Base-by-base conservation (phyloP, 208 protist genomes). In the Leishmania arabica region DNA sequence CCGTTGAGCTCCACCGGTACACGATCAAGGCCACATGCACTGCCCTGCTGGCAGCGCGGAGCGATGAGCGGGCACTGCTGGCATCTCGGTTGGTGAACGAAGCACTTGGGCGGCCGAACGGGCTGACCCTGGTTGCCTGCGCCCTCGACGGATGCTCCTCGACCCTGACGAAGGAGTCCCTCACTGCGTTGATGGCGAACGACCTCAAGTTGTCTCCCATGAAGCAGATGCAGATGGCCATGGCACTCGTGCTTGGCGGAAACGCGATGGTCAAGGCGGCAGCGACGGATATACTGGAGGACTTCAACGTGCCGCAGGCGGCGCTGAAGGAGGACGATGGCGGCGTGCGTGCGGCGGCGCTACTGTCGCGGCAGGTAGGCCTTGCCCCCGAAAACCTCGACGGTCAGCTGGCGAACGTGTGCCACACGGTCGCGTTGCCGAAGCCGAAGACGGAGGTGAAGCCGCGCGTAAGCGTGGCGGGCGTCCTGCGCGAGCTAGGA, bases 401-500 rank as follows among this genome's bases (percentile, higher is more conserved):
- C 70, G 82, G 81, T 64, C 91, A 95, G 77, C 88, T 97, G 31
- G 78, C 87, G 17, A 65, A 70, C 11, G 37, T 85, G 40, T 88
- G 80, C 82, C 79, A 79, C 80, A 75, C 76, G 8, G 77, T 84
- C 49, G 69, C 40, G 77, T 60, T 80, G 64, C 58, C 82, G 75
- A 82, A 70, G 69, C 77, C 83, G 40, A 83, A 76, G 80, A 79
- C 76, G 37, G 82, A 70, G 77, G 82, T 42, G 65, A 71, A 72
- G 79, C 73, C 69, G 78, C 91, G 82, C 75, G 92, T 98, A 4
- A 96, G 92, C 80, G 75, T 98, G 3, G 90, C 95, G 15, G 90
- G 89, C 58, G 90, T 96, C 31, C 84, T 98, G 81, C 84, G 88
- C 47, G 93, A 98, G 82, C 86, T 98, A 31, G 95, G 95, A 77